A percentile compares a stretch with the other conserved stretches of the same genome.
Conservation (phyloP, 2,329 filamentous ascomycete species). For the Hymenoscyphus albidus region DNA sequence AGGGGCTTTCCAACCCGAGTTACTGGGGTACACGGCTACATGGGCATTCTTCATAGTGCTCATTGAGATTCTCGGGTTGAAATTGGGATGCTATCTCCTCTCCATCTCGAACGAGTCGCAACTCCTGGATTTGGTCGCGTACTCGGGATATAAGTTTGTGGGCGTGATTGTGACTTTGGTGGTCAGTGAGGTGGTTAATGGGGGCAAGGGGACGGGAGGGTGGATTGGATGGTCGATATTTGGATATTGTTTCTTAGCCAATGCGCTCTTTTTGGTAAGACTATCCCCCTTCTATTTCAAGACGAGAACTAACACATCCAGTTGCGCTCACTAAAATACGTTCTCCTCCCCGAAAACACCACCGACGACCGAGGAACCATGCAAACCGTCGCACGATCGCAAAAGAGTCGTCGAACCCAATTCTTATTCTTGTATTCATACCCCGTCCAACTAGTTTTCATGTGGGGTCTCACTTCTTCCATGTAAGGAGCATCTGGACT, state of each 20-base stretch:
- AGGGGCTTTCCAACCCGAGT: slow-evolving; percentile 89
- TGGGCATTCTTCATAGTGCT: slow-evolving; percentile 75
- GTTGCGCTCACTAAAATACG: slow-evolving; percentile 94
- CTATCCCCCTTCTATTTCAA: not conserved
- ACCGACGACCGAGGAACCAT: slow-evolving; percentile 57
- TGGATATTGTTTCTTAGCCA: slow-evolving; percentile 85
- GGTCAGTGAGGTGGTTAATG: slow-evolving; percentile 71
- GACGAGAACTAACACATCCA: slow-evolving; percentile 37
- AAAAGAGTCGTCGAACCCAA: slow-evolving; percentile 83
- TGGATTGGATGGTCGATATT: slow-evolving; percentile 90
- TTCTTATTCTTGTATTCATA: slow-evolving; percentile 95
- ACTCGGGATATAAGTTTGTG: slow-evolving; percentile 98
- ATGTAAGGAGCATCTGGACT: slow-evolving; percentile 11
- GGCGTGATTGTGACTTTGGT: slow-evolving; percentile 88
- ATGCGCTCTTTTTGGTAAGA: slow-evolving; percentile 88
- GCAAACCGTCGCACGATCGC: slow-evolving; percentile 73
- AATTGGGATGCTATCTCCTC: slow-evolving; percentile 88
- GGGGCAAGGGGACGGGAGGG: slow-evolving; percentile 76
- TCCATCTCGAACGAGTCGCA: slow-evolving; percentile 93
- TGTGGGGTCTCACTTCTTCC: slow-evolving; percentile 66
- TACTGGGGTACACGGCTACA: slow-evolving; percentile 87
- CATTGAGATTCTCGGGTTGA: slow-evolving; percentile 84
- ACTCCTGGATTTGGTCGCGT: slow-evolving; percentile 88
- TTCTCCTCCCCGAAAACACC: slow-evolving; percentile 80
- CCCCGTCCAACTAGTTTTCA: slow-evolving; percentile 87